Conservation (phyloP, 148 eudicot genomes). For the Heliamphora exappendiculata region DNA sequence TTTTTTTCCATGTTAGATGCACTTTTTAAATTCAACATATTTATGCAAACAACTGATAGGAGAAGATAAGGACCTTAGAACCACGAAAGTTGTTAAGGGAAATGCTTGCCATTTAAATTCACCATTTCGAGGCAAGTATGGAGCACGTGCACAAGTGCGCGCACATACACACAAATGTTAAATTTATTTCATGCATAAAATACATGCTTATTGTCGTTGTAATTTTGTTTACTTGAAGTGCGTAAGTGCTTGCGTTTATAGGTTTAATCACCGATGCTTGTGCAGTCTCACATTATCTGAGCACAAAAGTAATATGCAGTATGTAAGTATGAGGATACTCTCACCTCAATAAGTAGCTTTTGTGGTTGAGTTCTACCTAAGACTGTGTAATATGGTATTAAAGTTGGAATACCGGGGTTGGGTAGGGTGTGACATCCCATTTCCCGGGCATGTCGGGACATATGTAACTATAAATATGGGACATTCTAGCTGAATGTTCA, state of each 20-base stretch:
- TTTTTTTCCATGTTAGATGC: neutral
- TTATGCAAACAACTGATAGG: neutral
- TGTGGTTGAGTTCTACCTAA: neutral
- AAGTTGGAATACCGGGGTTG: too few species aligned
- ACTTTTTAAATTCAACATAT: neutral
- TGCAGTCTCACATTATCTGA: neutral
- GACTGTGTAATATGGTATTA: neutral
- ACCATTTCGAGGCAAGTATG: neutral
- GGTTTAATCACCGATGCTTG: neutral
- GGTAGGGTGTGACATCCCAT: too few species aligned
- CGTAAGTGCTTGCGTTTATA: neutral
- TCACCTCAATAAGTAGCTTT: neutral
- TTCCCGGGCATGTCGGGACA: too few species aligned
- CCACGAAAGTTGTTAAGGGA: neutral
- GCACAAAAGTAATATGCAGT: neutral
- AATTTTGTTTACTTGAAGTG: neutral
- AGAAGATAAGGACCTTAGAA: constrained; percentile 2
- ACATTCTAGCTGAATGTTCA: too few species aligned
- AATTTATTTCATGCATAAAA: neutral
- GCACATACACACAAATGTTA: neutral
- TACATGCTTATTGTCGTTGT: neutral
- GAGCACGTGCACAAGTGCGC: neutral
- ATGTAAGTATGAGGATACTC: neutral
- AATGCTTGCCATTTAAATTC: neutral
- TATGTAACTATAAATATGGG: too few species aligned